phyloP scores from a whole-genome alignment of 108 stramenopile species.

The Cyclotella cryptica region DNA sequence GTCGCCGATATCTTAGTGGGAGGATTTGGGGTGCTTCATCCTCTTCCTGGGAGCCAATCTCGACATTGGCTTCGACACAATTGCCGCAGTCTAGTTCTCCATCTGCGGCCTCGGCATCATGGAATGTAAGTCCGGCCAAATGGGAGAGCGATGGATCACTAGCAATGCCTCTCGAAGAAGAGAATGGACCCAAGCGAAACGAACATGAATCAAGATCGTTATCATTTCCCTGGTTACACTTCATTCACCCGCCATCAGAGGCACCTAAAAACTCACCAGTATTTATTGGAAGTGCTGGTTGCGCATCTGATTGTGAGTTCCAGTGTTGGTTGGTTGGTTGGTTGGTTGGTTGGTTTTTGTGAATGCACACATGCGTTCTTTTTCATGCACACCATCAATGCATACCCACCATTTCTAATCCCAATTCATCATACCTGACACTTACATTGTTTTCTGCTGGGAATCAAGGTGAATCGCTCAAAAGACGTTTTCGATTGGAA shows the following conservation, averaged over 20 bases:
- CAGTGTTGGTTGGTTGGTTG: too few relatives aligned
- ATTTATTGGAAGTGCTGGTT: slow-evolving; percentile 77
- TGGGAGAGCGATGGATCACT: slow-evolving; percentile 50
- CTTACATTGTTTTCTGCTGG: too few relatives aligned
- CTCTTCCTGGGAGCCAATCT: background rate
- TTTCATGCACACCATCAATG: too few relatives aligned
- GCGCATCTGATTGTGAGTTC: slow-evolving; percentile 82
- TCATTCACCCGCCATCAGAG: background rate
- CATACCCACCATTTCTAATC: too few relatives aligned
- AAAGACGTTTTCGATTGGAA: slow-evolving; percentile 64
- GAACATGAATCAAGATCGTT: background rate
- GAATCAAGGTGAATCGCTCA: too few relatives aligned
- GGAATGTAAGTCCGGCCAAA: background rate
- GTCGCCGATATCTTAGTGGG: slow-evolving; percentile 65
- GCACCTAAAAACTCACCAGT: slow-evolving; percentile 37
- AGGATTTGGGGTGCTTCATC: slow-evolving; percentile 66
- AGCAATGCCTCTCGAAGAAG: slow-evolving; percentile 18
- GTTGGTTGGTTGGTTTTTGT: too few relatives aligned
- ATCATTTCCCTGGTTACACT: background rate
- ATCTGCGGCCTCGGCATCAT: background rate
- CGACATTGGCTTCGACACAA: background rate
- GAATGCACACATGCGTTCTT: too few relatives aligned
- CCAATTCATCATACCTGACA: too few relatives aligned
- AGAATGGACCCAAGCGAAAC: background rate
- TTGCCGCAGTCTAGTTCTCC: background rate